Conservation (phyloP, 2,329 filamentous ascomycete species). For the Fonsecaea nubica region DNA sequence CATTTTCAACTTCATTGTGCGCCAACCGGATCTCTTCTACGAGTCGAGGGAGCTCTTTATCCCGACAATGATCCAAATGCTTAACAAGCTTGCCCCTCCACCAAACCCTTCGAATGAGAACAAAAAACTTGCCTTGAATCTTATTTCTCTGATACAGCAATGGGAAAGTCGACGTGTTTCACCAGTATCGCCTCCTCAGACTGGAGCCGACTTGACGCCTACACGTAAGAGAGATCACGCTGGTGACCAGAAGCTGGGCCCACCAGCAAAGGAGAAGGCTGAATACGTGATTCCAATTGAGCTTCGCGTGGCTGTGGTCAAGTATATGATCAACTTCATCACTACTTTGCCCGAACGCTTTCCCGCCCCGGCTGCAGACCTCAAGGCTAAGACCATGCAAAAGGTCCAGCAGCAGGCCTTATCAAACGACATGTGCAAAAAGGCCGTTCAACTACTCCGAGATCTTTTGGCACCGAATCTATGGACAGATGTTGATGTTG, state of each 20-base stretch:
- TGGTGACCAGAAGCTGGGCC: slow-evolving; percentile 62
- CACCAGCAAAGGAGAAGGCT: slow-evolving; percentile 50
- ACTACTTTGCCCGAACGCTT: slow-evolving; percentile 87
- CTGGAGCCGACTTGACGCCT: slow-evolving; percentile 70
- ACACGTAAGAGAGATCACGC: slow-evolving; percentile 50
- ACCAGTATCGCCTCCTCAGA: slow-evolving; percentile 46
- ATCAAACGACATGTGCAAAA: slow-evolving; percentile 81
- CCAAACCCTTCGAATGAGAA: slow-evolving; percentile 87
- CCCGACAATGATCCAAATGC: slow-evolving; percentile 82
- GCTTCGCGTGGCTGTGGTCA: slow-evolving; percentile 80
- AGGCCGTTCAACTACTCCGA: slow-evolving; percentile 78
- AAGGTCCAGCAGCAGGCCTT: slow-evolving; percentile 61
- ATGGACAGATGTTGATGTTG: slow-evolving; percentile 91
- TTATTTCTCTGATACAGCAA: slow-evolving; percentile 88
- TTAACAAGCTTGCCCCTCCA: slow-evolving; percentile 84
- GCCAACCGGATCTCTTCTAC: slow-evolving; percentile 91
- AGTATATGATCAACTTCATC: slow-evolving; percentile 95
- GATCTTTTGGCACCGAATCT: slow-evolving; percentile 85
- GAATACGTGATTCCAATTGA: slow-evolving; percentile 73
- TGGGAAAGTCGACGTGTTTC: slow-evolving; percentile 85
- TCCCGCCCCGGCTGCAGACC: slow-evolving; percentile 69
- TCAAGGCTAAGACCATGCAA: slow-evolving; percentile 39
- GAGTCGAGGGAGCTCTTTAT: slow-evolving; percentile 92
- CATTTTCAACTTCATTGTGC: slow-evolving; percentile 95
- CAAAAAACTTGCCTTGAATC: slow-evolving; percentile 86